Conservation (phyloP, 345 rosid species). For the Rubroshorea leprosula region DNA sequence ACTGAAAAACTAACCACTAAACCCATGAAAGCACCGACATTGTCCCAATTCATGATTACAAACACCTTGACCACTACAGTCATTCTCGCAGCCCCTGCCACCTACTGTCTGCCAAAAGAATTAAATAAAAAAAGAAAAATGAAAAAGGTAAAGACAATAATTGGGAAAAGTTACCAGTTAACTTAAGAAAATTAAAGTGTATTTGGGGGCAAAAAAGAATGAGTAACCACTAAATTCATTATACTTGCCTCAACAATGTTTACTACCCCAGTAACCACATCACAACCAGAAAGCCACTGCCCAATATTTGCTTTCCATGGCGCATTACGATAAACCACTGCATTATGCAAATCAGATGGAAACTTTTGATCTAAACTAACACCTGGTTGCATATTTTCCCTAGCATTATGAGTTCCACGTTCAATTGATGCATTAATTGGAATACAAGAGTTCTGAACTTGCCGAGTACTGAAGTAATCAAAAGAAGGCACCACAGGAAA, state of each 20-base stretch:
- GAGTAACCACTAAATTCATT: background rate
- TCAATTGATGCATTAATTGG: constrained; percentile 40
- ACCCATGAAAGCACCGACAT: constrained; percentile 92
- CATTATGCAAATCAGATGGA: constrained; percentile 70
- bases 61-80: constrained; percentile 81
- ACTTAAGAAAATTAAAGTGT: background rate
- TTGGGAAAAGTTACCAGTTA: background rate
- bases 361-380: constrained; percentile 50
- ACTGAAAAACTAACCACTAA: constrained; percentile 39
- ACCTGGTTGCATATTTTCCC: constrained; percentile 18
- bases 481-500: constrained; percentile 70
- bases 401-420: constrained; percentile 12
- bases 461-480: constrained; percentile 39
- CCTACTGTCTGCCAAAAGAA: constrained; percentile 54
- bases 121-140: background rate
- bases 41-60: constrained; percentile 76
- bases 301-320: constrained; percentile 89
- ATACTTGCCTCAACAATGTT: constrained; percentile 52
- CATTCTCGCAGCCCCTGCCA: constrained; percentile 57
- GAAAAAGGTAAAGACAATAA: background rate
- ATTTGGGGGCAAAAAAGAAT: background rate
- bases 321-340: constrained; percentile 66
- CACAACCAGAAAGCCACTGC: constrained; percentile 87
- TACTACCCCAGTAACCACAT: constrained; percentile 47
- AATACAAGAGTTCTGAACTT: constrained; percentile 39